Evolutionary conservation across 306 rosid genomes (phyloP).

Genomic region (Betula pendula): DNA sequence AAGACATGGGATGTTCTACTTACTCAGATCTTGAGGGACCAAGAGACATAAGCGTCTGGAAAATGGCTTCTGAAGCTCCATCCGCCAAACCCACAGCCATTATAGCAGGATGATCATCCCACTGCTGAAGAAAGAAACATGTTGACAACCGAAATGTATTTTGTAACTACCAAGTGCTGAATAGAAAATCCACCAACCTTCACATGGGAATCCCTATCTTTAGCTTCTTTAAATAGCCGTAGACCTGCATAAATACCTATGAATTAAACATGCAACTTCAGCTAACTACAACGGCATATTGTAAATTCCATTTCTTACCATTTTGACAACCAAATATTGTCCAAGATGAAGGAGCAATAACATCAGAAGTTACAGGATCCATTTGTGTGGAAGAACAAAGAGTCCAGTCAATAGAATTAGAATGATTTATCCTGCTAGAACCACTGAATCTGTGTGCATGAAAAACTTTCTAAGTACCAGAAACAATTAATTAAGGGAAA

Average conservation of each 20-base stretch:
- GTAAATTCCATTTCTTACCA: constrained; percentile 52
- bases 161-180: constrained; percentile 16
- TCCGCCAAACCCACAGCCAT: constrained; percentile 91
- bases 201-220: constrained; percentile 57
- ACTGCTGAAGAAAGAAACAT: constrained; percentile 47
- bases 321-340: constrained; percentile 88
- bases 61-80: constrained; percentile 82
- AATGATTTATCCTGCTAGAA: constrained; percentile 42
- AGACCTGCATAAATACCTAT: constrained; percentile 56
- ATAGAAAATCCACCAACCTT: constrained; percentile 45
- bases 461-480: background rate
- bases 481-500: background rate
- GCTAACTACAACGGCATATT: constrained; percentile 23
- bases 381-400: constrained; percentile 38
- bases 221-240: constrained; percentile 85
- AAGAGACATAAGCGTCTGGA: constrained; percentile 76
- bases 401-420: constrained; percentile 53
- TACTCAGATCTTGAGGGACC: constrained; percentile 88
- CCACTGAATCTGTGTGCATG: constrained; percentile 54
- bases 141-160: constrained; percentile 1
- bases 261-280: constrained; percentile 13
- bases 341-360: constrained; percentile 87
- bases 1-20: constrained; percentile 26
- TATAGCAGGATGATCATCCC: constrained; percentile 84
- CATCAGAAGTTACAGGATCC: constrained; percentile 73